Evolutionary conservation across 805 yeast species (phyloP).

Genomic region (Wickerhamomyces alni): DNA sequence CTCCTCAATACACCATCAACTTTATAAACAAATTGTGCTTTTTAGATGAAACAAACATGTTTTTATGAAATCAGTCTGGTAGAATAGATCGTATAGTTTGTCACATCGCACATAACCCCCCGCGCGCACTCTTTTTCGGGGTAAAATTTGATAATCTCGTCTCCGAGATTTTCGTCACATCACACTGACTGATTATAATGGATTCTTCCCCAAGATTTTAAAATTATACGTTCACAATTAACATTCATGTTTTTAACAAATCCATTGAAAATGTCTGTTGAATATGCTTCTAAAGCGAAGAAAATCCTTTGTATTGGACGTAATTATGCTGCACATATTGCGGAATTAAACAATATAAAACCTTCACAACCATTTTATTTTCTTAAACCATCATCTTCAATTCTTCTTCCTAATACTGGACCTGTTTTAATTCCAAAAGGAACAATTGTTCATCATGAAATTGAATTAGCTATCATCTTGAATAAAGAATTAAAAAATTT

Average conservation of each 20-base stretch:
- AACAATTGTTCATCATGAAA: slow-evolving; percentile 81
- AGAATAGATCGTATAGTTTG: no score
- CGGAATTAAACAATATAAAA: slow-evolving; percentile 74
- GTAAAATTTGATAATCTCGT: no score
- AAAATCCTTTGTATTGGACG: slow-evolving; percentile 95
- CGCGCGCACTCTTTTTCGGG: no score
- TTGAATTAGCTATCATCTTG: slow-evolving; percentile 80
- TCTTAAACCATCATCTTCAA: slow-evolving; percentile 79
- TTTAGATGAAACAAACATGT: no score
- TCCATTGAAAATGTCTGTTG: slow-evolving; percentile 13
- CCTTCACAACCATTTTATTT: slow-evolving; percentile 92
- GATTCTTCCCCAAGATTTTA: background rate
- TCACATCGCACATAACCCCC: no score
- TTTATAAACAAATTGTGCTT: no score
- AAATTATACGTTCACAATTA: background rate
- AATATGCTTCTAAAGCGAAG: slow-evolving; percentile 55
- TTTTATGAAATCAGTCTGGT: no score
- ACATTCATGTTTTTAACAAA: background rate
- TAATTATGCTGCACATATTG: slow-evolving; percentile 93
- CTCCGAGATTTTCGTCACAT: no score
- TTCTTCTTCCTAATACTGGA: slow-evolving; percentile 60
- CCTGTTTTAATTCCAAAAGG: slow-evolving; percentile 83
- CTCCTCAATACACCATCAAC: no score
- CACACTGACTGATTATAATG: no score
- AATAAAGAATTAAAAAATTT: slow-evolving; percentile 58